Evolutionary conservation across 1,139 yeast species (phyloP).

Genomic region (Nakaseomyces kungkrabaensis): DNA sequence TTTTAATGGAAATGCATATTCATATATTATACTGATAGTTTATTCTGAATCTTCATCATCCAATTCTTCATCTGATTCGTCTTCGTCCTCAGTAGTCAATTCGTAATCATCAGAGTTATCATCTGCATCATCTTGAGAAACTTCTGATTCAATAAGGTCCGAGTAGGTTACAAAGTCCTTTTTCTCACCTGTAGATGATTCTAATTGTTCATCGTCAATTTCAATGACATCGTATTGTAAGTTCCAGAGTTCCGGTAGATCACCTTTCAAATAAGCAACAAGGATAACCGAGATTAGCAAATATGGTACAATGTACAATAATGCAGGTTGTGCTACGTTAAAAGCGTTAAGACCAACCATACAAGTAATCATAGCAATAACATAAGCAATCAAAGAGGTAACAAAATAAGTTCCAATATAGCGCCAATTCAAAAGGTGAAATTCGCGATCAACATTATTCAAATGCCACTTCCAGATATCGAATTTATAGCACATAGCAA

Average conservation of each 20-base stretch:
- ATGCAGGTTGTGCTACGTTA: constrained; percentile 55
- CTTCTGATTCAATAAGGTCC: constrained; percentile 10
- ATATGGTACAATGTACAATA: constrained; percentile 52
- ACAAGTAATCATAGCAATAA: constrained; percentile 38
- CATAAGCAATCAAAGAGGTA: constrained; percentile 29
- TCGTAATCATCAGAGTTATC: constrained; percentile 10
- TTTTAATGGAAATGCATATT: not conserved
- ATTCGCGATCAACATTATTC: constrained; percentile 15
- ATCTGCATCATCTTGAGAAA: constrained; percentile 15
- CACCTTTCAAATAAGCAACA: constrained; percentile 34
- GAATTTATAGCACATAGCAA: constrained; percentile 20
- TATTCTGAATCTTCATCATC: constrained; percentile 6
- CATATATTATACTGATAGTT: not conserved
- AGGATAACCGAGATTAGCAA: constrained; percentile 32
- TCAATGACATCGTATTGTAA: constrained; percentile 24
- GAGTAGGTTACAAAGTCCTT: constrained; percentile 8
- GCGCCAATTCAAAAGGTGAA: constrained; percentile 16
- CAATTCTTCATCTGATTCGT: constrained; percentile 11
- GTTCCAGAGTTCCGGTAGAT: constrained; percentile 34
- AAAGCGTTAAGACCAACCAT: constrained; percentile 33
- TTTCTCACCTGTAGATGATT: not conserved
- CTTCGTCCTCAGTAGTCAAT: constrained; percentile 11
- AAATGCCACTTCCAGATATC: constrained; percentile 24
- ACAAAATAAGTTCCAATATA: constrained; percentile 17
- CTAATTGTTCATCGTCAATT: constrained; percentile 7